Evolutionary conservation across 1,284 basidiomycete genomes (phyloP).

Genomic region (Baeospora myosura): DNA sequence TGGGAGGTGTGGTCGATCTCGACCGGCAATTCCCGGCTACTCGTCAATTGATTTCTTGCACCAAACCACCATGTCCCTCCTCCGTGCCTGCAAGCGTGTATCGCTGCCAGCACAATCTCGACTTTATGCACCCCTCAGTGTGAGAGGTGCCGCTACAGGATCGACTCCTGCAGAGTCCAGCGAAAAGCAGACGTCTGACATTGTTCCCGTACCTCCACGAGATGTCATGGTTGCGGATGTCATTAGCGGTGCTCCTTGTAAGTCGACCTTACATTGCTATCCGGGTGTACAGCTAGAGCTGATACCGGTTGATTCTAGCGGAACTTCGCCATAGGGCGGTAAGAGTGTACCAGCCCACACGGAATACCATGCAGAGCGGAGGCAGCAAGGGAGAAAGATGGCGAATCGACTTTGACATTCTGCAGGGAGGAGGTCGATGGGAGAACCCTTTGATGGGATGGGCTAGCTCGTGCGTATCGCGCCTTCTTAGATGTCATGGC

Average conservation of each 20-base stretch:
- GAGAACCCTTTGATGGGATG: slow-evolving; percentile 99
- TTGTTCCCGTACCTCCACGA: slow-evolving; percentile 33
- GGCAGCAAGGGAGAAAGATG: slow-evolving; percentile 82
- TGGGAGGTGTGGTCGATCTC: too few relatives aligned
- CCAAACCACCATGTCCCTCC: slow-evolving; percentile 23
- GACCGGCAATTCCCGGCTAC: too few relatives aligned
- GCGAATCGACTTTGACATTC: slow-evolving; percentile 92
- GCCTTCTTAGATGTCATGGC: not conserved
- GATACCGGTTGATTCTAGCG: slow-evolving; percentile 37
- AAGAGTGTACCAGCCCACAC: slow-evolving; percentile 89
- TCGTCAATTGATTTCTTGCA: too few relatives aligned
- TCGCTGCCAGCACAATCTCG: slow-evolving; percentile 5
- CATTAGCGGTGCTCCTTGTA: slow-evolving; percentile 75
- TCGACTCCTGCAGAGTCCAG: slow-evolving; percentile 13
- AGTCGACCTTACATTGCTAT: slow-evolving; percentile 16
- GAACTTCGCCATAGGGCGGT: slow-evolving; percentile 85
- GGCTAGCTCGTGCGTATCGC: slow-evolving; percentile 75
- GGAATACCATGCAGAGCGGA: slow-evolving; percentile 94
- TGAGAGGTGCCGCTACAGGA: slow-evolving; percentile 18
- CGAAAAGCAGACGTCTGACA: slow-evolving; percentile 20
- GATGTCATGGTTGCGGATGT: slow-evolving; percentile 69
- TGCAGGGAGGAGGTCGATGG: slow-evolving; percentile 88
- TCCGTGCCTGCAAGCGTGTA: slow-evolving; percentile 24
- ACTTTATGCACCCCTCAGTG: not conserved
- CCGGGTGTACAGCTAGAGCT: not conserved